Evolutionary conservation across 1,139 yeast species (phyloP), one percentile per base, ranked within the genome.

Genomic region (Geotrichum candidum): DNA sequence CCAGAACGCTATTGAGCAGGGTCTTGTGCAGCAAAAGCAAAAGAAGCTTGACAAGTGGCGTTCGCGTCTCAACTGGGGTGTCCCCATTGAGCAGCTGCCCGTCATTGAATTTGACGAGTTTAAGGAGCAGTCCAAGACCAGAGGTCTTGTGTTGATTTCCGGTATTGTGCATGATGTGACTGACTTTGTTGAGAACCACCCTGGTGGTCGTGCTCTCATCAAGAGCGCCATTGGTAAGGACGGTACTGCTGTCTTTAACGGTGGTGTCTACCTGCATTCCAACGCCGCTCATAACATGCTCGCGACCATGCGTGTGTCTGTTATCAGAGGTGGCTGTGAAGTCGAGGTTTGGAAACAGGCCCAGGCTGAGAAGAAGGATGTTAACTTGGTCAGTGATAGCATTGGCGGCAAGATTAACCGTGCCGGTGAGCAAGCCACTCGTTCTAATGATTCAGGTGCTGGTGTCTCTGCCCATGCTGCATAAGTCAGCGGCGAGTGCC

Each of bases 231-330:
- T 88, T 67, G 98, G 98, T 72, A 92, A 90, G 78, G 99, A 94
- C 76, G 97, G 97, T 58, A 91, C 98, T 51, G 89, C 90, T 71
- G 98, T 96, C 2, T 94, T 94, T 82, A 91, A 91, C 75, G 99
- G 99, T 72, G 98, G 97, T 72, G 99, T 94, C 54, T 94, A 94
- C 76, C 87, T 90, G 60, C 99, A 94, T 78, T 90, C 97, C 55
- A 94, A 92, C 72, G 99, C 99, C 66, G 99, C 97, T 56, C 98
- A 94, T 78, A 94, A 94, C 78, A 79, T 94, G 76, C 84, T 94
- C 73, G 96, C 97, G 41, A 88, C 95, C 48, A 87, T 92, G 96
- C 88, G 99, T 80, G 89, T 94, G 33, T 98, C 97, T 35, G 95
- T 94, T 57, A 86, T 94, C 51, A 89, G 91, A 66, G 88, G 90